Base-by-base conservation (phyloP, 495 filamentous ascomycete genomes). In the Talaromyces thailandensis region DNA sequence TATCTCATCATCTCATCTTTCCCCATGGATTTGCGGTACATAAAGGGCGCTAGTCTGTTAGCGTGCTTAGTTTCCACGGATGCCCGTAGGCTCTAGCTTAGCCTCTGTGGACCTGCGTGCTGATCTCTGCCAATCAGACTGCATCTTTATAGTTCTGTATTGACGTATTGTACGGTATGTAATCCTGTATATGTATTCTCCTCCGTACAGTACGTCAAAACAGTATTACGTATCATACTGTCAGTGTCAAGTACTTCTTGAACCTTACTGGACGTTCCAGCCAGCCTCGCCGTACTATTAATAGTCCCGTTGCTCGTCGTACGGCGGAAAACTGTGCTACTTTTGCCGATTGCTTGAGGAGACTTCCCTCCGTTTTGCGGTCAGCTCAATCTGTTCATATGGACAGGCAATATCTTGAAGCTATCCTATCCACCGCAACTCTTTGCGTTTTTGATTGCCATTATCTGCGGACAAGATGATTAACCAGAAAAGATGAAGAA, bases 11-110 rank as follows among this genome's bases (percentile, higher is more conserved):
- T 51, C 32, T 40, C 35, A 40, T 52, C 16, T 56, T 57, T 35
- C 55, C 55, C 55, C 55, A 35, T 31, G 14, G 29, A 57, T 57
- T 57, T 57, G 55, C 55, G 29, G 55, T 57, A 57, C 55, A 57
- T 35, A 57, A 57, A 57, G 55, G 55, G 55, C 55, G 55, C 55
- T 57, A 57, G 55, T 35, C 24, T 8, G 29, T 5, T 57, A 57
- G 55, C 29, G 55, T 21, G 16, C 26, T 31, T 57, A 31, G 55
- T 31, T 31, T 57, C 55, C 55, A 57, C 18, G 55, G 55, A 21
- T 57, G 55, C 18, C 18, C 55, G 26, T 23, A 35, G 55, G 55
- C 55, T 55, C 23, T 26, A 26, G 51, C 51, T 55, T 28, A 55
- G 51, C 26, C 23, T 28, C 26, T 55, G 51, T 55, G 51, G 51